Evolutionary conservation across 2,329 filamentous ascomycete genomes (phyloP), one percentile per base, ranked within the genome.

Genomic region (Geoglossum cookeanum): DNA sequence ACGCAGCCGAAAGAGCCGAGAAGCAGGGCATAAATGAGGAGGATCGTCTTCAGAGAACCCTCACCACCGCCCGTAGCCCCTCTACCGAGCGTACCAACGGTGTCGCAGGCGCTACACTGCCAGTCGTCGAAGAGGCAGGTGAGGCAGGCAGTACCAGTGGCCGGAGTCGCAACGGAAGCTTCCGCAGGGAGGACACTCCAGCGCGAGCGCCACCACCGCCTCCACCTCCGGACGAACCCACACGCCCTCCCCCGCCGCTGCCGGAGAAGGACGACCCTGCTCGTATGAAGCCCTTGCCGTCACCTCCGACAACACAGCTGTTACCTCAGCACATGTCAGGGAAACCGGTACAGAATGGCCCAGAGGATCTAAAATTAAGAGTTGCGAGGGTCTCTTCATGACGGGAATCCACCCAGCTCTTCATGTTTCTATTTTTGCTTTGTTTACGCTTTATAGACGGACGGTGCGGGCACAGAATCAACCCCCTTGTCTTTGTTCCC

Each of bases 91-190:
- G 81, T 68, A 65, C 67, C 67, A 65, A 77, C 71, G 74, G 77
- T 13, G 69, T 74, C 11, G 66, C 66, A 30, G 73, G 77, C 11
- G 75, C 75, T 35, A 81, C 76, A 1, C 72, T 97, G 1, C 91
- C 91, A 0, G 83, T 96, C 8, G 89, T 97, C 5, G 87, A 95
- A 63, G 91, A 97, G 70, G 84, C 81, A n/a, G 85, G 81, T 4
- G 91, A 96, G 68, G 83, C 76, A 8, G 79, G 76, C 6, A 87
- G 84, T 59, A 76, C 81, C 29, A 78, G 76, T 33, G 76, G 76
- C 57, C 80, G 78, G 64, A 75, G 74, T 27, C 71, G 72, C 58
- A 78, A 77, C 59, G 68, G 65, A 17, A 60, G 62, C 8, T 65
- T 59, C 57, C 65, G 63, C 55, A 59, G 54, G 15, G 51, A 55